These are phyloP conservation scores for Prosopis cineraria DNA, from an alignment of 306 rosid species.

Conservation along the genomic window DNA sequence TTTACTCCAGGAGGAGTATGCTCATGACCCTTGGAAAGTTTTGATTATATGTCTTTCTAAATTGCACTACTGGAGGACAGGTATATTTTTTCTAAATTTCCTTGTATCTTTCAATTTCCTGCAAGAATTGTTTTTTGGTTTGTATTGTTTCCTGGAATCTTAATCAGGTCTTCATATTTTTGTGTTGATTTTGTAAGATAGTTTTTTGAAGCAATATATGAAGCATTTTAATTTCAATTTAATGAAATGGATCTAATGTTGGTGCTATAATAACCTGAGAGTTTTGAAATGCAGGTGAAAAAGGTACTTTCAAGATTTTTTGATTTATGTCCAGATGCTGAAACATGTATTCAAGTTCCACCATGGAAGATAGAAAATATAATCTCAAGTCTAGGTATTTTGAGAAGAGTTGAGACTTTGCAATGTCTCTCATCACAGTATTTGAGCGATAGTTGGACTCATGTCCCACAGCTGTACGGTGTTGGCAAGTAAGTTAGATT, in stretches of 20 bases:
- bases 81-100: not conserved
- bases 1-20: not conserved
- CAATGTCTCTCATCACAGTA: not conserved
- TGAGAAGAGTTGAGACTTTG: too few species aligned
- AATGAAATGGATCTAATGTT: not conserved
- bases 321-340: not conserved
- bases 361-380: too few species aligned
- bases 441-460: not conserved
- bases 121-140: too few species aligned
- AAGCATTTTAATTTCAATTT: not conserved
- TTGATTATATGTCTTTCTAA: not conserved
- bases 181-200: not conserved
- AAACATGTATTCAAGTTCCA: not conserved
- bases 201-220: too few species aligned
- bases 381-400: too few species aligned
- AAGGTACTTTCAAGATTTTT: not conserved
- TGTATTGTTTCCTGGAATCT: not conserved
- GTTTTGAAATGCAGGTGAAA: not conserved
- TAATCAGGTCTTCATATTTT: not conserved
- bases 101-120: not conserved
- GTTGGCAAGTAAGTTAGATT: not conserved
- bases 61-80: not conserved
- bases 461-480: not conserved
- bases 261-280: not conserved
- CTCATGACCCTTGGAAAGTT: not conserved